Conservation (phyloP, 352 stramenopile genomes). For the Phytopythium montanum region DNA sequence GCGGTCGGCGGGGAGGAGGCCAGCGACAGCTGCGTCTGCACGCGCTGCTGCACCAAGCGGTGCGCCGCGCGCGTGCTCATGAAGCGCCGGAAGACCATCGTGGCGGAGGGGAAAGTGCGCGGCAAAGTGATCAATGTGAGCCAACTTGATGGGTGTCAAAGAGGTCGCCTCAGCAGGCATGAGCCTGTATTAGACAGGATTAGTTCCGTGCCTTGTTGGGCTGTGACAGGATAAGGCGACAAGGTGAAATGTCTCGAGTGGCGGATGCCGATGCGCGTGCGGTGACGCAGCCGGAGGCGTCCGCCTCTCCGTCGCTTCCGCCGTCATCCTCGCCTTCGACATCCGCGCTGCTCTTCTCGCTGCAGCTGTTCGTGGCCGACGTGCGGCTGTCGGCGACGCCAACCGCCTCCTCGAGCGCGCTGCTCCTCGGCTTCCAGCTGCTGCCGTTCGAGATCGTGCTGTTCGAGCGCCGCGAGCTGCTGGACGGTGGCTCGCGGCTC, state of each 20-base stretch:
- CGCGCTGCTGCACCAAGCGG: constrained; percentile 61
- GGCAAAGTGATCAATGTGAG: not conserved
- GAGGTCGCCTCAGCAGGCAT: too few relatives aligned
- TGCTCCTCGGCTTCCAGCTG: constrained; percentile 42
- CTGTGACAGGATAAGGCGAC: too few relatives aligned
- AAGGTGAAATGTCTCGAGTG: too few relatives aligned
- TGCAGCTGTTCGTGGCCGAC: constrained; percentile 34
- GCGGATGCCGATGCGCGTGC: too few relatives aligned
- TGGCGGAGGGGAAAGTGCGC: too few relatives aligned
- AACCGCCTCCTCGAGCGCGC: not conserved
- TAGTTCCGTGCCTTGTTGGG: not conserved
- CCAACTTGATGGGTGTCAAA: not conserved
- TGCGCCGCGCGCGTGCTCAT: constrained; percentile 43
- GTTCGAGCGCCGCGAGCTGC: constrained; percentile 19
- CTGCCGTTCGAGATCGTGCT: constrained; percentile 50
- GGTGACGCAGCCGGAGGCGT: too few relatives aligned
- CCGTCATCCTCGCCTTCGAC: too few relatives aligned
- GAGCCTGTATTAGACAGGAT: too few relatives aligned
- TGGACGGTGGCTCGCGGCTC: not conserved
- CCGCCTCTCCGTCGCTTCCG: too few relatives aligned
- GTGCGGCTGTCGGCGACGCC: constrained; percentile 8
- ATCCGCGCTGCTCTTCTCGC: constrained; percentile 30
- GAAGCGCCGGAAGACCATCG: constrained; percentile 34
- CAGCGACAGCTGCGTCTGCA: constrained; percentile 46
- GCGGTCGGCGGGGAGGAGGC: constrained; percentile 8